A percentile compares a stretch with the other conserved stretches of the same genome.
phyloP scores from a whole-genome alignment of 129 eudicot genomes.

The Pittosporum tobira region DNA sequence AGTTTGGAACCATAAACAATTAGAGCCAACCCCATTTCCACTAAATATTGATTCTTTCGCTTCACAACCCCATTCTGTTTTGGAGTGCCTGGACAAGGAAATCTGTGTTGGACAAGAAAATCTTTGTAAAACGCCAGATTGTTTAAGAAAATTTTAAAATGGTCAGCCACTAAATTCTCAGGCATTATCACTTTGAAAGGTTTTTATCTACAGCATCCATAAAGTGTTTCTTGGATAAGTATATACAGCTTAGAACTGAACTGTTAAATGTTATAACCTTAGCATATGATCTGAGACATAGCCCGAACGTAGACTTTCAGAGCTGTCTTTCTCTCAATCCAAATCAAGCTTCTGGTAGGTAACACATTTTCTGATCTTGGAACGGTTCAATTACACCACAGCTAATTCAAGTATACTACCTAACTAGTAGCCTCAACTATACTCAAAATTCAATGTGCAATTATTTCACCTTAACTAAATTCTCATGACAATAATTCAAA shows the following conservation, averaged over 20 bases:
- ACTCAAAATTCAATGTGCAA: background rate
- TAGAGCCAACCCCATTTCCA: too few species aligned
- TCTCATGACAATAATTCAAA: background rate
- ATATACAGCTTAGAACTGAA: background rate
- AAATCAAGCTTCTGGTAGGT: background rate
- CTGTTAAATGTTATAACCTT: background rate
- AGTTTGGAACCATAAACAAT: too few species aligned
- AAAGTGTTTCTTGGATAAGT: too few species aligned
- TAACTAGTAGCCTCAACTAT: background rate
- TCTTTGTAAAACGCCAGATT: too few species aligned
- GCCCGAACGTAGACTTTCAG: too few species aligned
- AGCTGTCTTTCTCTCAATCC: too few species aligned
- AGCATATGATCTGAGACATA: background rate
- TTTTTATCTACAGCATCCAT: background rate
- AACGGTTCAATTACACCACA: background rate
- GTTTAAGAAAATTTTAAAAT: too few species aligned
- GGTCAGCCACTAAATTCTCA: too few species aligned
- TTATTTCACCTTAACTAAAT: background rate
- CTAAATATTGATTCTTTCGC: too few species aligned
- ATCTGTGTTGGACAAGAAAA: too few species aligned
- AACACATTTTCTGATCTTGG: background rate
- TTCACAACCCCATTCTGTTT: too few species aligned
- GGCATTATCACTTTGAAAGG: background rate
- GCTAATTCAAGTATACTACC: background rate
- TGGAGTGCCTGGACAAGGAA: too few species aligned